Evolutionary conservation across 352 stramenopile species (phyloP).

Genomic region (Pythium myriotylum): DNA sequence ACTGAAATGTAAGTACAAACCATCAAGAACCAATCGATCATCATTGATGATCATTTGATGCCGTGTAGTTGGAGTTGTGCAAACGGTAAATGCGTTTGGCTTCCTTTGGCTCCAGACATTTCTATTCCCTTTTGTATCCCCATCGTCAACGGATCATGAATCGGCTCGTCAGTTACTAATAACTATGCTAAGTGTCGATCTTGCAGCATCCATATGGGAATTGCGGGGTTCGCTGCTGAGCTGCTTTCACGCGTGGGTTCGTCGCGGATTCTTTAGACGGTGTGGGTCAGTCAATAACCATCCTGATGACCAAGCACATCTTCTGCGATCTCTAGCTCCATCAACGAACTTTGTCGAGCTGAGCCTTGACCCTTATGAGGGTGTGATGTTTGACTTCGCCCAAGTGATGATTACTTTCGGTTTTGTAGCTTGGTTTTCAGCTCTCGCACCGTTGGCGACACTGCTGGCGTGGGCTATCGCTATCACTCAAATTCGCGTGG

Average conservation of each 20-base stretch:
- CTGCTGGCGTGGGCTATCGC: conserved; percentile 54
- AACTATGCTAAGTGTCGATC: conserved; percentile 44
- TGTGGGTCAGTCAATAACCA: neutral
- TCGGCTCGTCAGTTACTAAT: conserved; percentile 58
- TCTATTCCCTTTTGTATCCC: conserved; percentile 36
- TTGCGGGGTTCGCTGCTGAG: conserved; percentile 21
- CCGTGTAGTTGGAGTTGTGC: conserved; percentile 47
- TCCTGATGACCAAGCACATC: neutral
- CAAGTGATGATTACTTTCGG: conserved; percentile 66
- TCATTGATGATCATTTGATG: neutral
- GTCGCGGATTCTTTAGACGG: neutral
- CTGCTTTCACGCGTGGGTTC: too few species aligned
- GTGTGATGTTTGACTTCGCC: conserved; percentile 79
- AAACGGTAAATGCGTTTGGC: conserved; percentile 66
- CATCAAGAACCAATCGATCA: neutral
- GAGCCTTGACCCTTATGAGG: conserved; percentile 54
- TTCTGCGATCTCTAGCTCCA: neutral
- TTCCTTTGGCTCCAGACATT: conserved; percentile 60
- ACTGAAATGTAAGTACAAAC: conserved; percentile 60
- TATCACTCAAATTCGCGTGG: conserved; percentile 61
- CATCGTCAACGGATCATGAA: conserved; percentile 16
- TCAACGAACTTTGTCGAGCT: conserved; percentile 24
- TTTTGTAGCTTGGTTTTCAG: conserved; percentile 68
- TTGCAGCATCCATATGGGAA: conserved; percentile 38
- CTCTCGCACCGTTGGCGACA: conserved; percentile 40